Evolutionary conservation across 805 yeast genomes (phyloP).

Genomic region (Sugiyamaella chiloensis): DNA sequence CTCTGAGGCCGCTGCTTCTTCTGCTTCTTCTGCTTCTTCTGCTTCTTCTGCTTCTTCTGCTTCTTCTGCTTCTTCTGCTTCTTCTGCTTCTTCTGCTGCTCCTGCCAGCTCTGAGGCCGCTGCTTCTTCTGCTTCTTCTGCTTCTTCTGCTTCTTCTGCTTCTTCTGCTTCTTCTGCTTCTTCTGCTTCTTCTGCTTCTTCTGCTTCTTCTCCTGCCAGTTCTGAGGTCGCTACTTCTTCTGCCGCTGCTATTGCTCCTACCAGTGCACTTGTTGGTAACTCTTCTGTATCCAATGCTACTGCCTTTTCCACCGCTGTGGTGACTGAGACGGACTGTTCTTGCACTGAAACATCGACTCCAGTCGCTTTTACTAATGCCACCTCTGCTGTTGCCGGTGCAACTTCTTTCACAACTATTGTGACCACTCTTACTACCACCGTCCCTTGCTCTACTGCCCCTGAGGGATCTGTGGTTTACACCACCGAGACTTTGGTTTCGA

Average conservation of each 20-base stretch:
- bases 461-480: conserved; percentile 2
- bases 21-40: conserved; percentile 16
- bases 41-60: conserved; percentile 4
- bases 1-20: conserved; percentile 6
- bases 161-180: not conserved
- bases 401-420: conserved; percentile 1
- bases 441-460: conserved; percentile 3
- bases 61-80: not conserved
- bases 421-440: not conserved
- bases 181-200: conserved; percentile 1
- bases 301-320: conserved; percentile 8
- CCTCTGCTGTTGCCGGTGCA: not conserved
- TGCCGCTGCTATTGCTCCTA: no score
- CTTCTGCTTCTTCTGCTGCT: not conserved
- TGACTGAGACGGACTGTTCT: conserved; percentile 10
- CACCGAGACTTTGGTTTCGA: not conserved
- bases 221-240: no score
- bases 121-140: not conserved
- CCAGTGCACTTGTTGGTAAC: no score
- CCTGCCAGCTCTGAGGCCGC: not conserved
- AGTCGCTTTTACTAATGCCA: not conserved
- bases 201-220: not conserved
- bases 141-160: not conserved
- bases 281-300: conserved; percentile 10
- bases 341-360: conserved; percentile 3